Conservation (phyloP, 1,284 basidiomycete species). For the Ceratobasidium sp. region DNA sequence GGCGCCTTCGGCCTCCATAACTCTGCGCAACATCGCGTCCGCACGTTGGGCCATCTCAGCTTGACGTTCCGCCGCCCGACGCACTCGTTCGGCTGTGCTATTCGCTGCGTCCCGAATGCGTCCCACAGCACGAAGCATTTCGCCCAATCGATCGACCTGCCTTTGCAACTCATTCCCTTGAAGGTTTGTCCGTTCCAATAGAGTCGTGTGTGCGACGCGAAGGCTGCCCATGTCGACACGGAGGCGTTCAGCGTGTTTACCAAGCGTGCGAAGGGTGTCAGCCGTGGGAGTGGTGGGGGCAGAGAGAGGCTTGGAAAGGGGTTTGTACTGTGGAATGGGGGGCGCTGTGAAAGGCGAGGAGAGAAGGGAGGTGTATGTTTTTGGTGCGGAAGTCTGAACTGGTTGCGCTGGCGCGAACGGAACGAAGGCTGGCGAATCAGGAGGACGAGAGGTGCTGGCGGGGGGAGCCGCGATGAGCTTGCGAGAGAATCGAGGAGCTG, state of each 20-base stretch:
- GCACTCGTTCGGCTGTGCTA: slow-evolving; percentile 54
- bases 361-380: slow-evolving; percentile 23
- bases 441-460: slow-evolving; percentile 51
- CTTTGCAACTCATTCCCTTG: slow-evolving; percentile 77
- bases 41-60: slow-evolving; percentile 66
- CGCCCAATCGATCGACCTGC: slow-evolving; percentile 63
- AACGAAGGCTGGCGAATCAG: slow-evolving; percentile 1
- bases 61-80: slow-evolving; percentile 67
- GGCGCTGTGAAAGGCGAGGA: not conserved
- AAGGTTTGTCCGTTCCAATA: slow-evolving; percentile 70
- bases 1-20: slow-evolving; percentile 88
- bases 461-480: slow-evolving; percentile 66
- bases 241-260: slow-evolving; percentile 48
- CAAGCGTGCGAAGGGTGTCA: slow-evolving; percentile 48
- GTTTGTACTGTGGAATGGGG: not conserved
- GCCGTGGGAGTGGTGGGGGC: slow-evolving; percentile 39
- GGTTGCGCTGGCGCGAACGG: slow-evolving; percentile 26
- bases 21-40: slow-evolving; percentile 73
- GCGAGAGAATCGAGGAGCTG: slow-evolving; percentile 60
- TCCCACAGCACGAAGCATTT: slow-evolving; percentile 45
- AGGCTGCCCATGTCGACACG: slow-evolving; percentile 50
- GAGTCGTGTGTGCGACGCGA: slow-evolving; percentile 58
- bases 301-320: slow-evolving; percentile 42
- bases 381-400: not conserved
- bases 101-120: slow-evolving; percentile 50